Evolutionary conservation across 257 asterid species (phyloP).

Genomic region (Rubia yunnanensis): DNA sequence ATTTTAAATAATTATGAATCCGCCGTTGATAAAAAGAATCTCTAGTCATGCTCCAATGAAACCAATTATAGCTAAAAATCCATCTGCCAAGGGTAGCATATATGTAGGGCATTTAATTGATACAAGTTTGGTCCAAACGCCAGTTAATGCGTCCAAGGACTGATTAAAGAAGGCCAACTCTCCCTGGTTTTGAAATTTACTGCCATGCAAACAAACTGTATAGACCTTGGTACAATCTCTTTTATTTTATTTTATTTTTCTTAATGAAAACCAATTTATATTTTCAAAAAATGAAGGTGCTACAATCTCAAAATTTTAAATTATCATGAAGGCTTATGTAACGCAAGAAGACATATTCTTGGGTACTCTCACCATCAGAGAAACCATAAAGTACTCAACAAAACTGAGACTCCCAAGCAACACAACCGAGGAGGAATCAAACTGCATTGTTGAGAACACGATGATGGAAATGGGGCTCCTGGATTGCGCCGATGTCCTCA

Average conservation of each 20-base stretch:
- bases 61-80: too few species aligned
- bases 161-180: not conserved
- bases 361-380: constrained; percentile 82
- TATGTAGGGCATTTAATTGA: not conserved
- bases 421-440: constrained; percentile 26
- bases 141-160: not conserved
- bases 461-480: constrained; percentile 64
- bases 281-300: too few species aligned
- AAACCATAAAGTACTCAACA: constrained; percentile 72
- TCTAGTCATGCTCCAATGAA: too few species aligned
- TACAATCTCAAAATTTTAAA: too few species aligned
- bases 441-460: constrained; percentile 35
- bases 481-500: constrained; percentile 60
- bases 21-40: too few species aligned
- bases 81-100: too few species aligned
- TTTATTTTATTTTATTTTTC: too few species aligned
- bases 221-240: too few species aligned
- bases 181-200: not conserved
- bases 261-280: too few species aligned
- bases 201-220: not conserved
- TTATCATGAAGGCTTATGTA: constrained; percentile 56
- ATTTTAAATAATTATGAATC: too few species aligned
- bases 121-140: not conserved
- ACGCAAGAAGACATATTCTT: constrained; percentile 70
- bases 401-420: constrained; percentile 50